These are phyloP conservation scores for Termitomyces sp. DNA, from an alignment of 768 basidiomycete genomes.

Conservation along the genomic window DNA sequence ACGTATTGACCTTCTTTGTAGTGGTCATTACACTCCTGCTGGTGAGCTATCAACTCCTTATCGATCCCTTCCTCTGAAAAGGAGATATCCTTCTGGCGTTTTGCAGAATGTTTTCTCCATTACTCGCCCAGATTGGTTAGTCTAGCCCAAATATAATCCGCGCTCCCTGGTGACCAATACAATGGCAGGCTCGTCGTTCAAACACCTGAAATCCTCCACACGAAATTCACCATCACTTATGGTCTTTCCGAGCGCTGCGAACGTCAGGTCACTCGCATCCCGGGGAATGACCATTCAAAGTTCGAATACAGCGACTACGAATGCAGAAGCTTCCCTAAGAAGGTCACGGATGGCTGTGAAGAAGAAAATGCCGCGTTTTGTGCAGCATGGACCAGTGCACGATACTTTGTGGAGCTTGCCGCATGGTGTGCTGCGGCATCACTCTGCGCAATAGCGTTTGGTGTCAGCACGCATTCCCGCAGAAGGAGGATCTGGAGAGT, in stretches of 20 bases:
- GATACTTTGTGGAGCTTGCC: conserved; percentile 58
- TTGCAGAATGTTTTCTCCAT: conserved; percentile 53
- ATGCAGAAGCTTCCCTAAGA: conserved; percentile 62
- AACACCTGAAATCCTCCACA: conserved; percentile 38
- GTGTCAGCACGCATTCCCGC: conserved; percentile 68
- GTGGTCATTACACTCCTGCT: conserved; percentile 45
- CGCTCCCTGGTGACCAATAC: background rate
- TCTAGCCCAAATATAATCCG: background rate
- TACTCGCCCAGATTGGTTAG: conserved; percentile 59
- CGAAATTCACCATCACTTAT: conserved; percentile 46
- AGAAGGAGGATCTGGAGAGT: conserved; percentile 74
- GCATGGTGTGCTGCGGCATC: conserved; percentile 60
- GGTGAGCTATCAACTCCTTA: conserved; percentile 30
- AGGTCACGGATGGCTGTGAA: conserved; percentile 41
- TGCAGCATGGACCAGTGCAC: conserved; percentile 65
- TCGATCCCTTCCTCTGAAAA: background rate
- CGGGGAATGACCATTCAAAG: conserved; percentile 37
- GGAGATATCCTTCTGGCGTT: background rate
- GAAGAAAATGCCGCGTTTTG: conserved; percentile 56
- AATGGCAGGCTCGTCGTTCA: conserved; percentile 38
- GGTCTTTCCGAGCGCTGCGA: conserved; percentile 59
- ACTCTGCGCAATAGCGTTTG: conserved; percentile 54
- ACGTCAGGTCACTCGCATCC: conserved; percentile 41
- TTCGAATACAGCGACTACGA: conserved; percentile 49
- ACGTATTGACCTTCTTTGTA: conserved; percentile 56